A percentile compares a stretch with the other conserved stretches of the same genome.
Evolutionary conservation across 192 early-diverging fungal species (phyloP).

Genomic region (Umbelopsis sp.): DNA sequence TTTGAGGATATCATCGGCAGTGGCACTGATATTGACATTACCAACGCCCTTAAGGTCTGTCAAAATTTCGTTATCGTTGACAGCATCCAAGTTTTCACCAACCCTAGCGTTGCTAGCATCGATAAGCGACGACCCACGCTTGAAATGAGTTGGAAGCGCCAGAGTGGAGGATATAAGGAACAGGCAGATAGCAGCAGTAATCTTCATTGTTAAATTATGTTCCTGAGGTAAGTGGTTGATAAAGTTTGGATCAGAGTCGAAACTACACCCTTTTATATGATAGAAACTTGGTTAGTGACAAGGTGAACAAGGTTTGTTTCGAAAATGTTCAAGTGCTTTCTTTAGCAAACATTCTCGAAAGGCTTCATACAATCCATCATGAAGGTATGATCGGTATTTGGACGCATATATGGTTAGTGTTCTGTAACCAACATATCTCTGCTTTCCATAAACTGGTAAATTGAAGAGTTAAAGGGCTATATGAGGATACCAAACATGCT

Average conservation of each 20-base stretch:
- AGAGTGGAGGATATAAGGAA: background rate
- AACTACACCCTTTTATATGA: background rate
- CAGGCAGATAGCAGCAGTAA: background rate
- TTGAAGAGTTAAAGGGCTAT: background rate
- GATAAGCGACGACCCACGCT: background rate
- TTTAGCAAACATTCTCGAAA: background rate
- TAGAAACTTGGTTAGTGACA: background rate
- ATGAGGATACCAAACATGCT: conserved; percentile 43
- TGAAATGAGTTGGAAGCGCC: background rate
- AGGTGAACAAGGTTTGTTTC: background rate
- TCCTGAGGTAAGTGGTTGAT: background rate
- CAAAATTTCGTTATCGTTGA: background rate
- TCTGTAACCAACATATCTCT: background rate
- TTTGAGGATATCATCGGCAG: background rate
- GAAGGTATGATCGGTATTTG: background rate
- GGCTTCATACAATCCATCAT: background rate
- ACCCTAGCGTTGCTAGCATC: background rate
- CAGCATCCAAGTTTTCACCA: background rate
- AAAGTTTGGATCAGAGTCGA: background rate
- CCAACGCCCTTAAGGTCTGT: background rate
- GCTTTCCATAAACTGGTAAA: background rate
- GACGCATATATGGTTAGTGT: background rate
- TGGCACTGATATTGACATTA: background rate
- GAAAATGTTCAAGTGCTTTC: background rate
- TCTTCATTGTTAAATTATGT: conserved; percentile 4